Evolutionary conservation across 805 yeast genomes (phyloP), one percentile per base, ranked within the genome.

Genomic region (Kodamaea sagamina): DNA sequence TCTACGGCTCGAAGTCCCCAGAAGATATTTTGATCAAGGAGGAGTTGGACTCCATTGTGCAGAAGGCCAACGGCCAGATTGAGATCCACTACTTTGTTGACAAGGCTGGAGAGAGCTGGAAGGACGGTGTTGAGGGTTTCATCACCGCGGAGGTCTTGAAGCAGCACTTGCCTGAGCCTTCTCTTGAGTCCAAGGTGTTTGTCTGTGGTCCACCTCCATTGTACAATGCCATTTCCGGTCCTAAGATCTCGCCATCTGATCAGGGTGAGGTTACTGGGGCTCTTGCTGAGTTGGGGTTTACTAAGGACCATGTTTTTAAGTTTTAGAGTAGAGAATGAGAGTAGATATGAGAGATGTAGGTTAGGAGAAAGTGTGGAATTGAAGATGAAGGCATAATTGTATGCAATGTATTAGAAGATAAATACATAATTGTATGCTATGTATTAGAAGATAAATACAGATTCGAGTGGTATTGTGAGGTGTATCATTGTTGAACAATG

Each of bases 151-250:
- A 86, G 6, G 82, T 74, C 67, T 72, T 92, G 62, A 61, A 72
- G 51, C 62, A 71, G 47, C 68, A 78, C 63, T 67, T 87, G 51
- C 82, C 92, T 46, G 73, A 76, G 51, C 84, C 97, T 26, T 58
- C 76, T 15, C 74, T 68, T 39, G 85, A 80, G 45, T 48, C 58
- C 44, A 79, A 83, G 66, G 78, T 90, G 46, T 92, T 86, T 56
- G 86, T 92, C 44, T 93, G 99, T 68, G 99, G 99, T 44, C 99
- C 99, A 47, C 95, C 96, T 59, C 86, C 86, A 32, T 76, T 93
- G 63, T 87, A 87, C 82, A 75, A 84, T 43, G 89, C 96, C 46
- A 59, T 89, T 53, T 87, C 96, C 22, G 99, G 99, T 61, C 65
- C 67, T 55, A 92, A 92, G 79, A 75, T 70, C 36, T 82, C 93